Conservation (phyloP, 768 basidiomycete genomes). For the Pulveroboletus sp. region DNA sequence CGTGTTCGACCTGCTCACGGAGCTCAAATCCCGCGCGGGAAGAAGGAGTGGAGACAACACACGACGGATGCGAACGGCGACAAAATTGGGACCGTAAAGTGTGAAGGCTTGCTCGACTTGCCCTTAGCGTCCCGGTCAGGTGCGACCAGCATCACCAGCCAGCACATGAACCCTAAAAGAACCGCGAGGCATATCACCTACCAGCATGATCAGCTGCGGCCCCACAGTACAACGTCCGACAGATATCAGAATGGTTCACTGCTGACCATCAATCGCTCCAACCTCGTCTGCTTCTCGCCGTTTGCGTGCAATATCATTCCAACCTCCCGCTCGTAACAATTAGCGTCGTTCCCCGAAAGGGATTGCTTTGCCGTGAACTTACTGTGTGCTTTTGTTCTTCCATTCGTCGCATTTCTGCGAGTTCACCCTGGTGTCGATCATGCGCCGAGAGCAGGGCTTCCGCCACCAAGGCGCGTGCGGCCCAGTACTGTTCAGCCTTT, state of each 20-base stretch:
- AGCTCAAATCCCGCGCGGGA: slow-evolving; percentile 1
- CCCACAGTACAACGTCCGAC: slow-evolving; percentile 3
- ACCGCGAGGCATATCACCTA: slow-evolving; percentile 21
- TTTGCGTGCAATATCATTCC: slow-evolving; percentile 36
- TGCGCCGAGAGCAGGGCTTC: slow-evolving; percentile 55
- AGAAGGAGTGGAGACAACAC: slow-evolving; percentile 2
- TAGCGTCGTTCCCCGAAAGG: neutral
- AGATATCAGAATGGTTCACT: slow-evolving; percentile 12
- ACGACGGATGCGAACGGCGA: slow-evolving; percentile 80
- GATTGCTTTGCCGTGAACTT: slow-evolving; percentile 14
- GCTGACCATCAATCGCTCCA: slow-evolving; percentile 51
- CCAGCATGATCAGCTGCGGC: slow-evolving; percentile 10
- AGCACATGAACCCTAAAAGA: slow-evolving; percentile 18
- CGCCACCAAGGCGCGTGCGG: slow-evolving; percentile 57
- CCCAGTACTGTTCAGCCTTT: slow-evolving; percentile 58
- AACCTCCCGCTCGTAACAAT: slow-evolving; percentile 39
- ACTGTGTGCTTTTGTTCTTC: slow-evolving; percentile 49
- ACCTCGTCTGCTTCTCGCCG: slow-evolving; percentile 42
- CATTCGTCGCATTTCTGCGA: slow-evolving; percentile 36
- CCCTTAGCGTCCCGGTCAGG: slow-evolving; percentile 11
- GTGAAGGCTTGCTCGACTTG: slow-evolving; percentile 34
- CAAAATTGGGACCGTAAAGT: slow-evolving; percentile 74
- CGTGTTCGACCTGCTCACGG: slow-evolving; percentile 59
- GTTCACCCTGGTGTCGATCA: slow-evolving; percentile 45
- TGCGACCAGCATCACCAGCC: slow-evolving; percentile 16